Evolutionary conservation across 2,329 filamentous ascomycete species (phyloP), one percentile per base, ranked within the genome.

Genomic region (Magnaporthiopsis rhizophila): DNA sequence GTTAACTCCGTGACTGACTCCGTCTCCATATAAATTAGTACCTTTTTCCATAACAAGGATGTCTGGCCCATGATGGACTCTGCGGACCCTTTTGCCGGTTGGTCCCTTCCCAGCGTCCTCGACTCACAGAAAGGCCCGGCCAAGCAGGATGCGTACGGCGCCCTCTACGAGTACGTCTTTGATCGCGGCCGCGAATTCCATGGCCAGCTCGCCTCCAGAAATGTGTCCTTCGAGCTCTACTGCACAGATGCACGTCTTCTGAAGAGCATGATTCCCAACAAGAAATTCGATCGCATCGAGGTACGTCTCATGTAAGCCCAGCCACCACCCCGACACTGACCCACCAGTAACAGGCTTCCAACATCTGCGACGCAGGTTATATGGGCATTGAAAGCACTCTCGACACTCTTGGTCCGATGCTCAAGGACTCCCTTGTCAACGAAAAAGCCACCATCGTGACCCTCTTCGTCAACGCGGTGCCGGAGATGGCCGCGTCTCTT

Each of bases 251-350:
- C 15, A 11, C 24, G 34, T 5, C 34, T n/a, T 12, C 24, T 38
- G 11, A 38, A 24, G 2, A 2, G 30, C 9, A 38, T 56, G 6
- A 5, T 8, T 18, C 36, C 36, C 8, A n/a, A 24, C 11, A 11
- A 28, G 45, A 59, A 34, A n/a, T 64, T 60, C 50, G 62, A 34
- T 26, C 62, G 62, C 6, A 64, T 64, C 28, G 62, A 64, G 5
- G 62, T 64, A 26, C 24, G n/a, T n/a, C 28, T 15, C 13, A 7
- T 57, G 53, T 7, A n/a, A 9, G 7, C 5, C 53, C 9, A 57
- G 24, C 53, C 6, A 50, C 5, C 15, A n/a, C 15, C 5, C 15
- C 5, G 21, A 50, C 15, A n/a, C 45, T 50, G 21, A 50, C 45
- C 21, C 15, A 50, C 18, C 28, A 30, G n/a, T 21, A 50, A 50